Evolutionary conservation across 2,329 filamentous ascomycete genomes (phyloP), one percentile per base, ranked within the genome.

Genomic region (Chaetomiaceae sp.): DNA sequence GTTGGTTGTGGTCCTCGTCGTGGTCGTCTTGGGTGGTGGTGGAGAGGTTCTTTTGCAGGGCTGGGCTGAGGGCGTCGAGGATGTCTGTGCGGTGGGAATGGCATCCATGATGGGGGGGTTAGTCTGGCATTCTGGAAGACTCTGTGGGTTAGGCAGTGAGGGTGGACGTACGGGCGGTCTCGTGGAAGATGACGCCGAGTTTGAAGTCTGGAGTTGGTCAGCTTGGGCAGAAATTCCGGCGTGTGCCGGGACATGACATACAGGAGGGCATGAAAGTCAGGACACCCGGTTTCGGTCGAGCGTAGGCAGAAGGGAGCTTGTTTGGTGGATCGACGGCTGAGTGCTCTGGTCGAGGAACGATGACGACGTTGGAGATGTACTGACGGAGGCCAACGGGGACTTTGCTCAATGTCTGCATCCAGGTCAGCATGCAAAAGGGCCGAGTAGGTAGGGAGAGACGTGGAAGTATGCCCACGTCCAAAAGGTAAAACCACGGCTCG

Each of bases 321-420:
- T 36, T 34, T 3, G 34, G 14, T 11, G n/a, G 23, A 4, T 12
- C 15, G 15, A 17, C 11, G 1, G n/a, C 31, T 6, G 29, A 15
- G 17, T 12, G n/a, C 19, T 19, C 9, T 33, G 38, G 17, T 2
- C 22, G 37, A 1, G 51, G 47, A 4, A 59, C 47, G 38, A 59
- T 46, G 47, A 61, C 29, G 1, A 55, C 33, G 34, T 56, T 56
- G 25, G 54, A 25, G 25, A 59, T 38, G 48, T 57, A 54, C 20
- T 57, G 54, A 20, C 59, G 52, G 50, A 61, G 54, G 27, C 59
- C 59, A 19, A 61, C 56, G 44, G 59, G 59, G 39, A 61, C 53
- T 36, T 51, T 40, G 47, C 48, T 38, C n/a, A 66, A 65, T 44
- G 52, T 69, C 37, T 51, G 42, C 20, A 51, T 20, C 17, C 31